phyloP scores from a whole-genome alignment of 768 basidiomycete species.

The Pisolithus albus region DNA sequence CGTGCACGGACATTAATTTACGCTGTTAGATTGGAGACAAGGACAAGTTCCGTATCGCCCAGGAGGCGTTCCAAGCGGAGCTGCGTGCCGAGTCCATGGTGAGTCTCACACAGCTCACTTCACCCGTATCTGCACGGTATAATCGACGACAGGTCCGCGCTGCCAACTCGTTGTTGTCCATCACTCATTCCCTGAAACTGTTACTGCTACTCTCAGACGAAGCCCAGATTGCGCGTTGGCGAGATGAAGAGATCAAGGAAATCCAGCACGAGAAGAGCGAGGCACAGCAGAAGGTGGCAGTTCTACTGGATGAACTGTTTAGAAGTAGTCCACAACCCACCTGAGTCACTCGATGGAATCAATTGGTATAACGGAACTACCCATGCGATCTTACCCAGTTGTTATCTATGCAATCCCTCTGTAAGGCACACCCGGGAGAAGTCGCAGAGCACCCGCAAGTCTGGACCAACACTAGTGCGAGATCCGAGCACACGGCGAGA shows the following conservation, averaged over 20 bases:
- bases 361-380: too few relatives aligned
- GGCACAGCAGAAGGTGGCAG: slow-evolving; percentile 54
- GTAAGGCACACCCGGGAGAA: too few relatives aligned
- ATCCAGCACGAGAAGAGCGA: slow-evolving; percentile 61
- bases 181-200: slow-evolving; percentile 92
- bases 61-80: slow-evolving; percentile 81
- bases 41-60: slow-evolving; percentile 81
- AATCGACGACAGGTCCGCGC: slow-evolving; percentile 58
- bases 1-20: slow-evolving; percentile 1
- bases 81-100: slow-evolving; percentile 88
- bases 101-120: slow-evolving; percentile 3
- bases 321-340: not conserved
- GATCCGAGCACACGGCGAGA: too few relatives aligned
- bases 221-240: slow-evolving; percentile 71
- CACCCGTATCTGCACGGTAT: not conserved
- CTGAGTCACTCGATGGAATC: not conserved
- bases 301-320: slow-evolving; percentile 58
- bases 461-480: too few relatives aligned
- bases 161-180: slow-evolving; percentile 81
- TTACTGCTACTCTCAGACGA: slow-evolving; percentile 85
- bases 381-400: too few relatives aligned
- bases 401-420: too few relatives aligned
- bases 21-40: slow-evolving; percentile 66
- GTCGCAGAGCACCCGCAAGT: too few relatives aligned
- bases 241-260: slow-evolving; percentile 65